Evolutionary conservation across 148 eudicot genomes (phyloP).

Genomic region (Camellia granthamiana): DNA sequence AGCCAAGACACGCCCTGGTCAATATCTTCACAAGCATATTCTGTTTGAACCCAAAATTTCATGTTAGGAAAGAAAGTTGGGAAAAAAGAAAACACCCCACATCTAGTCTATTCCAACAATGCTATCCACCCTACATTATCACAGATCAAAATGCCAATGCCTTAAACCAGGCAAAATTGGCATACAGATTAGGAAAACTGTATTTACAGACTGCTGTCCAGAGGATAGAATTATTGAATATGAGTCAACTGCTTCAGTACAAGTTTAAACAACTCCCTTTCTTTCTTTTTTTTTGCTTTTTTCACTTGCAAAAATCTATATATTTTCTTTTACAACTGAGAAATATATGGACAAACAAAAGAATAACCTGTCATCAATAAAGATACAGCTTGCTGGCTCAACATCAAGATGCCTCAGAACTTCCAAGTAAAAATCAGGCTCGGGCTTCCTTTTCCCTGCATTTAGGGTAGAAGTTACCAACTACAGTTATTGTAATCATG

Average conservation of each 20-base stretch:
- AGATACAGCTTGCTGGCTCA: conserved; percentile 70
- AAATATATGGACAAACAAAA: not conserved
- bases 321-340: not conserved
- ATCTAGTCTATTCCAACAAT: not conserved
- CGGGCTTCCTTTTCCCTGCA: conserved; percentile 87
- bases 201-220: not conserved
- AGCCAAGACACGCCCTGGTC: not conserved
- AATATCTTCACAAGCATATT: not conserved
- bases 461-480: conserved; percentile 6
- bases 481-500: not conserved
- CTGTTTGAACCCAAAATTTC: not conserved
- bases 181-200: not conserved
- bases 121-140: not conserved
- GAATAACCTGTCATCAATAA: conserved; percentile 80
- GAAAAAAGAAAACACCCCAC: not conserved
- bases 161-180: not conserved
- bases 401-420: conserved; percentile 53
- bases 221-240: not conserved
- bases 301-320: not conserved
- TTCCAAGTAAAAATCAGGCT: conserved; percentile 62
- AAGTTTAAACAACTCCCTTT: not conserved
- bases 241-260: not conserved
- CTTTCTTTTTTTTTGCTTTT: not conserved
- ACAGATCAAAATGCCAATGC: not conserved
- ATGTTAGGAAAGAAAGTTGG: not conserved